Base-by-base conservation (phyloP, 1,139 yeast species). In the Taphrina communis region DNA sequence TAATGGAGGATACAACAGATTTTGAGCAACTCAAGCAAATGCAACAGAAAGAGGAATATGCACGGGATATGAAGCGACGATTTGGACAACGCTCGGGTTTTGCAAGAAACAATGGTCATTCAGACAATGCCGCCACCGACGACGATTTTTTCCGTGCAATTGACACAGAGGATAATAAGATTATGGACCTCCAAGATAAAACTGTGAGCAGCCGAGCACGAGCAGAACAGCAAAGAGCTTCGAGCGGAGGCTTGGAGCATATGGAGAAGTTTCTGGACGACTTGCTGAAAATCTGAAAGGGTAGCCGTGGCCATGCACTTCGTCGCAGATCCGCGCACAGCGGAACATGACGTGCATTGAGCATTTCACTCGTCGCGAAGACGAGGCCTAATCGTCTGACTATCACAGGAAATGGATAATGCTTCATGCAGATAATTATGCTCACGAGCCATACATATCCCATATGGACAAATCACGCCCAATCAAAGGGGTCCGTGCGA, bases 21-120 rank as follows among this genome's bases (percentile, higher is more conserved):
- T 63, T 63, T 21, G 67, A 63, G 36, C 12, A 48, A n/a, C 14
- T 63, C 21, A 46, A 55, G 21, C 51, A 55, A 39, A 14, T 57
- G 35, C 67, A 63, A 36, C 67, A 63, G 58, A 56, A 63, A 31
- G 61, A 63, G 31, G 61, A 63, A 39, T 53, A 53, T 55, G 67
- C 67, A 36, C 46, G 67, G 11, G 46, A 46, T 19, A 17, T 63
- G 55, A 63, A 63, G 38, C 25, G 46, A 6, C 21, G 61, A 25
- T 63, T 53, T 19, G 67, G 67, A 21, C 55, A 44, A 14, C 60
- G 67, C 12, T 11, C 36, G 19, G 67, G 61, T 38, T 53, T 53
- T 17, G 42, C 12, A 8, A 12, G 42, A 53, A 53, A n/a, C 11
- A 21, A 21, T 8, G 36, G 21, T 6, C 53, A 50, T 17, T 6